Percentiles rank a stretch among this genome's conserved stretches.
These are phyloP conservation scores for Colletotrichum abscissum DNA, from an alignment of 2,329 filamentous ascomycete species.

Conservation along the genomic window DNA sequence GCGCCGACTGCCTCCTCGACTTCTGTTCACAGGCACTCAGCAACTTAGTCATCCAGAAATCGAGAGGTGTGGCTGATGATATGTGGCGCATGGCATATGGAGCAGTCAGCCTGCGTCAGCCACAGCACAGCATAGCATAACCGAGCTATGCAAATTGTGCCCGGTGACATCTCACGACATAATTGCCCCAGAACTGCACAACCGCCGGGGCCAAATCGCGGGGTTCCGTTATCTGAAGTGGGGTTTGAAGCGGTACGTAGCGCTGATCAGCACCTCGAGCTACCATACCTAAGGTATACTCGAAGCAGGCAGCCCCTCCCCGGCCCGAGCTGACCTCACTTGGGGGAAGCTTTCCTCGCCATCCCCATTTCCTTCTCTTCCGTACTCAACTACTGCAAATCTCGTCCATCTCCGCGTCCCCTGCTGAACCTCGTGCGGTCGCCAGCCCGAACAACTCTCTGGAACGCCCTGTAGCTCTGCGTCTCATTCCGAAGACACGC, in stretches of 20 bases:
- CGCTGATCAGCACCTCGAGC: background rate
- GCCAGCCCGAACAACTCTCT: background rate
- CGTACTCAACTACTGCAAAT: background rate
- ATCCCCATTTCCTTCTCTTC: background rate
- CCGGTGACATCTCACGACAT: background rate
- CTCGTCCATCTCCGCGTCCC: background rate
- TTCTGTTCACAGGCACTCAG: background rate
- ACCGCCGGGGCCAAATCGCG: slow-evolving; percentile 11
- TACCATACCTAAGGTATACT: background rate
- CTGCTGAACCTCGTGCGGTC: slow-evolving; percentile 8
- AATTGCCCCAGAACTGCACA: slow-evolving; percentile 1
- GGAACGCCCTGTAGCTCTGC: slow-evolving; percentile 27
- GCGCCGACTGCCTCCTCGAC: background rate
- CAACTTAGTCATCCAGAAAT: background rate
- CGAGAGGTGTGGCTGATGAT: background rate
- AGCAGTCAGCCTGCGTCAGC: background rate
- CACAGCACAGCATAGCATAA: background rate
- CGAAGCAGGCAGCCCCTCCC: background rate
- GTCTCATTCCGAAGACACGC: slow-evolving; percentile 1
- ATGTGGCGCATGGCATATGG: background rate
- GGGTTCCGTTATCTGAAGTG: slow-evolving; percentile 32
- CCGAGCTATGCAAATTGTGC: background rate
- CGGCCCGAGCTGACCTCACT: slow-evolving; percentile 1
- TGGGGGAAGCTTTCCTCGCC: background rate
- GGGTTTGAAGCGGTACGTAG: slow-evolving; percentile 8